Base-by-base conservation (phyloP, 2,329 filamentous ascomycete species). In the Epichloe coenophiala region DNA sequence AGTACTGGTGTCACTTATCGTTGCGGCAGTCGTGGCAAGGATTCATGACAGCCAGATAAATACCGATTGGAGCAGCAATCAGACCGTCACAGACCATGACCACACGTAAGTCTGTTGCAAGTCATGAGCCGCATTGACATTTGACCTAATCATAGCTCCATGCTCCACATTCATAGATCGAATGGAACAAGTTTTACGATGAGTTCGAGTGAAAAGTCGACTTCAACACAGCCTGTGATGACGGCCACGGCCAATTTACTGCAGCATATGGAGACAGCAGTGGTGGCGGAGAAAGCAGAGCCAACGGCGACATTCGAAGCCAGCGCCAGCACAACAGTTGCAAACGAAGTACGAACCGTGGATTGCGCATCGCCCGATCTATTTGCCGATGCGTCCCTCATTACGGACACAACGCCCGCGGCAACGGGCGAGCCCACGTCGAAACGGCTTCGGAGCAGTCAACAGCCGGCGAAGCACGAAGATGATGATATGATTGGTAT, bases 21-120 rank as follows among this genome's bases (percentile, higher is more conserved):
- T 60, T 2, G 59, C 59, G 6, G 59, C 58, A 17, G 58, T 57
- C 5, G 56, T 61, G 8, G 55, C 53, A 17, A 56, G 53, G 48
- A 58, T 60, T 4, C 49, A 54, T 21, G 53, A 53, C 35, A 49
- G 50, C 17, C 39, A 46, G 5, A 43, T 21, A 21, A 40, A 52
- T 11, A 8, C 31, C 15, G 8, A 17, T 12, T 33, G 38, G 37
- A 40, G 43, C 40, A 48, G 44, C 49, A 44, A 47, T n/a, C 37
- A 53, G 21, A 47, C 43, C n/a, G n/a, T 40, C 17, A 27, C 48
- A 2, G 31, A 21, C 21, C 42, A n/a, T 8, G n/a, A 35, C 35
- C 9, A 39, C 13, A 40, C 33, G 33, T 19, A 8, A 43, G 35
- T 47, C 17, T 13, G 31, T 45, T 38, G 19, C 8, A 27, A 9